Conservation (phyloP, 2,329 filamentous ascomycete species). For the Golovinomyces cichoracearum region DNA sequence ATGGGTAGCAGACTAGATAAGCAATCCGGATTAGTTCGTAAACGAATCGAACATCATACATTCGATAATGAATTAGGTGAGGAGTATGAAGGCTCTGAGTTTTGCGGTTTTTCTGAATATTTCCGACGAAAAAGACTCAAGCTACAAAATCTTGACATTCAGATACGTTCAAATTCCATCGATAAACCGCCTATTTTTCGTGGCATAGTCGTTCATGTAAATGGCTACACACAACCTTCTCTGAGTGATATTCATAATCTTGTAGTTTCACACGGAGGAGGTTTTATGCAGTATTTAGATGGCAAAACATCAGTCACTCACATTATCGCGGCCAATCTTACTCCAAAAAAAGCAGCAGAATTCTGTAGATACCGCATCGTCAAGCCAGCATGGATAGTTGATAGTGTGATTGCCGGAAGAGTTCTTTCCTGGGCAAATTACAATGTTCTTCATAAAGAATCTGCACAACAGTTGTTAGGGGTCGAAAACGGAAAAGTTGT, state of each 20-base stretch:
- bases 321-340: conserved; percentile 73
- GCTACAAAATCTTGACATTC: conserved; percentile 73
- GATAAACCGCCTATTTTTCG: conserved; percentile 70
- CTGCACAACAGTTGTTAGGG: conserved; percentile 50
- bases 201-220: conserved; percentile 72
- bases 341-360: conserved; percentile 78
- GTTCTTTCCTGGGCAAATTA: conserved; percentile 70
- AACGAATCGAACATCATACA: conserved; percentile 35
- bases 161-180: conserved; percentile 41
- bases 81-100: conserved; percentile 67
- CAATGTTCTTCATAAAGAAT: conserved; percentile 60
- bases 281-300: conserved; percentile 82
- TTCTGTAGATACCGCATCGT: conserved; percentile 74
- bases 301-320: conserved; percentile 88
- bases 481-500: conserved; percentile 36
- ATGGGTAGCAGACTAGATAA: conserved; percentile 38
- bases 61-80: conserved; percentile 69
- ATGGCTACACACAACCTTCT: conserved; percentile 86
- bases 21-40: conserved; percentile 34
- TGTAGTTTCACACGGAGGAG: conserved; percentile 79
- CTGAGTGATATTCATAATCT: conserved; percentile 67
- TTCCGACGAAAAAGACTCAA: conserved; percentile 93
- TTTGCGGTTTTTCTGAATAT: conserved; percentile 77
- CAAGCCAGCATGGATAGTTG: conserved; percentile 80
- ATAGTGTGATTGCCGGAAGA: conserved; percentile 59